Evolutionary conservation across 108 stramenopile genomes (phyloP), one percentile per base, ranked within the genome.

Genomic region (Asterionellopsis glacialis): DNA sequence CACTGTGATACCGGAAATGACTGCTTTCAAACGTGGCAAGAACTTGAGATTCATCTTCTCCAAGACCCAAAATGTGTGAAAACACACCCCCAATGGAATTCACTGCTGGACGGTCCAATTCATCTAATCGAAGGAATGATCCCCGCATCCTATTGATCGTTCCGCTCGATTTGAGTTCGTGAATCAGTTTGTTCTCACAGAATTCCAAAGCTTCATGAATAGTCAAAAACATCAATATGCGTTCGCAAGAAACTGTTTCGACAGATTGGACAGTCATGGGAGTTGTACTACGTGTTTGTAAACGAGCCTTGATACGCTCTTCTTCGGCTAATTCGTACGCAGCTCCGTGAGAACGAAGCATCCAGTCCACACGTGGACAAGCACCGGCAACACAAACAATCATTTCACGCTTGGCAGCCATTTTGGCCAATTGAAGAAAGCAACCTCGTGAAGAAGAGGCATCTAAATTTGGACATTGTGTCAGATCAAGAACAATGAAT

Each of bases 281-380:
- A 16, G 40, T 41, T 3, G n/a, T 2, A 41, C 1, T 16, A 2
- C 40, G 19, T 16, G 56, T 39, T 48, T 16, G 19, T 21, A 48
- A 48, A 1, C 9, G 47, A 16, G 68, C 75, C 44, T 76, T 76
- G 38, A 64, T 61, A 6, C 25, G 19, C 42, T 63, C 83, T 53
- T 93, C 88, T 43, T 65, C 64, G 4, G 68, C 70, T 13, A 69
- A 42, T 27, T 57, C 38, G 52, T 77, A 79, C 0, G 84, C 81
- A 44, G 81, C 90, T 50, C 77, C 70, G 53, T 91, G 90, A 43
- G 75, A 75, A 11, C 90, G 77, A 44, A 91, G 62, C 82, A 88
- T 87, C 86, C 90, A 91, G n/a, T 87, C 84, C 3, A 86, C 83
- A n/a, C 81, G 63, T 21, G 84, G 78, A 45, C 72, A 59, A 1